Conservation (phyloP, 805 yeast genomes). For the Metschnikowia reukaufii region DNA sequence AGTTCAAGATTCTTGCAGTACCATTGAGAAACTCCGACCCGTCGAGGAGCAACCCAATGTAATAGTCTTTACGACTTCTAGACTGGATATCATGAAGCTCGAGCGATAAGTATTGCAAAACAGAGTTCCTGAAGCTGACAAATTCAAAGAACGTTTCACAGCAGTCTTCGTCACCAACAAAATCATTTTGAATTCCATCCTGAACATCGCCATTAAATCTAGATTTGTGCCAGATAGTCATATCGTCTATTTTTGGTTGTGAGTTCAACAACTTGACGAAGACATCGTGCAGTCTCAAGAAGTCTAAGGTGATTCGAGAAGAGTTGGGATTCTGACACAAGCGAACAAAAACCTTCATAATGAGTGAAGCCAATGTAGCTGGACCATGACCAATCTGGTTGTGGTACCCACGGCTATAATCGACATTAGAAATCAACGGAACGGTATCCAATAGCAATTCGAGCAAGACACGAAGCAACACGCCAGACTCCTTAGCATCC, state of each 20-base stretch:
- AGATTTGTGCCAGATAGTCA: slow-evolving; percentile 55
- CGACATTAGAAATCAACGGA: slow-evolving; percentile 38
- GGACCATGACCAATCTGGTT: slow-evolving; percentile 51
- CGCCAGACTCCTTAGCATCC: slow-evolving; percentile 48
- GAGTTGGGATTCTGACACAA: slow-evolving; percentile 59
- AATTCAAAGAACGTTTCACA: slow-evolving; percentile 61
- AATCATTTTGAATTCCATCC: slow-evolving; percentile 27
- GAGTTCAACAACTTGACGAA: slow-evolving; percentile 50
- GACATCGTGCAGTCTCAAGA: slow-evolving; percentile 51
- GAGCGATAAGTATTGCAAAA: slow-evolving; percentile 65
- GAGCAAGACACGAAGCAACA: slow-evolving; percentile 53
- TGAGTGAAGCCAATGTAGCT: slow-evolving; percentile 54
- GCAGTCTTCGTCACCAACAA: slow-evolving; percentile 34
- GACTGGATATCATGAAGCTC: slow-evolving; percentile 65
- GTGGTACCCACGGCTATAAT: slow-evolving; percentile 31
- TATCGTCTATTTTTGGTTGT: slow-evolving; percentile 54
- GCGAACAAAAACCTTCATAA: slow-evolving; percentile 62
- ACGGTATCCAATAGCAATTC: slow-evolving; percentile 50
- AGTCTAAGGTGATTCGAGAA: slow-evolving; percentile 48
- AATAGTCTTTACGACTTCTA: slow-evolving; percentile 50
- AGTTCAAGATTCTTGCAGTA: slow-evolving; percentile 65
- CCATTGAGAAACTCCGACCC: slow-evolving; percentile 52
- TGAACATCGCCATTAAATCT: slow-evolving; percentile 44
- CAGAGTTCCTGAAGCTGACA: slow-evolving; percentile 56
- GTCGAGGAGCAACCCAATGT: slow-evolving; percentile 54